Evolutionary conservation across 1,284 basidiomycete species (phyloP), one percentile per base, ranked within the genome.

Genomic region (Naganishia liquefaciens): DNA sequence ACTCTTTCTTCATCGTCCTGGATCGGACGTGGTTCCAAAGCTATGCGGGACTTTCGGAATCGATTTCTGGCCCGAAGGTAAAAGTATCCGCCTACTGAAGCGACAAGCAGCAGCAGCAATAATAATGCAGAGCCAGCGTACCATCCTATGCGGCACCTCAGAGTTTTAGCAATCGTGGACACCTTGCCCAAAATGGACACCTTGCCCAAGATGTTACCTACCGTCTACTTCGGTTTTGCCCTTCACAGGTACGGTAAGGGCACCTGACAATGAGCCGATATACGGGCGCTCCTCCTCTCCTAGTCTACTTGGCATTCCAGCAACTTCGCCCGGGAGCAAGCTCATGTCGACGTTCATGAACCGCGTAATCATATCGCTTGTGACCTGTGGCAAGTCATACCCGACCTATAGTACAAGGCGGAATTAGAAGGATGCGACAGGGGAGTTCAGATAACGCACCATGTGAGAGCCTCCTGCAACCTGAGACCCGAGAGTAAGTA

Each of bases 341-440:
- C 87, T 84, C 71, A 94, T 89, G 80, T 98, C 88, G 63, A 94
- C 86, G 52, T 85, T 87, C 87, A 96, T 90, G 81, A 97, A 97
- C 17, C 93, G 89, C 54, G 94, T 86, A 73, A 99, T 95, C 96
- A 99, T 98, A 78, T 99, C 95, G 77, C 98, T 93, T 4, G 92
- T 83, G 37, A 88, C 86, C 63, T 91, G 84, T 0, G 94, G 95
- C 13, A 89, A 82, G 78, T 99, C 95, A 75, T 87, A 95, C 0
- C 91, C 91, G 33, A 88, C 92, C 81, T 81, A 75, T 74, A 7
- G 33, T 19, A 11, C 19, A 28, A 25, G 21, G 9, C 13, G 13
- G 11, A 1, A 7, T 58, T 37, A 67, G 52, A 23, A 21, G 9
- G 30, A n/a, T 17, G 13, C n/a, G 50, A 42, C 19, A 27, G 2